A percentile compares a stretch with the other conserved stretches of the same genome.
phyloP scores from a whole-genome alignment of 371 early-diverging fungal species.

The Parasitella parasitica region DNA sequence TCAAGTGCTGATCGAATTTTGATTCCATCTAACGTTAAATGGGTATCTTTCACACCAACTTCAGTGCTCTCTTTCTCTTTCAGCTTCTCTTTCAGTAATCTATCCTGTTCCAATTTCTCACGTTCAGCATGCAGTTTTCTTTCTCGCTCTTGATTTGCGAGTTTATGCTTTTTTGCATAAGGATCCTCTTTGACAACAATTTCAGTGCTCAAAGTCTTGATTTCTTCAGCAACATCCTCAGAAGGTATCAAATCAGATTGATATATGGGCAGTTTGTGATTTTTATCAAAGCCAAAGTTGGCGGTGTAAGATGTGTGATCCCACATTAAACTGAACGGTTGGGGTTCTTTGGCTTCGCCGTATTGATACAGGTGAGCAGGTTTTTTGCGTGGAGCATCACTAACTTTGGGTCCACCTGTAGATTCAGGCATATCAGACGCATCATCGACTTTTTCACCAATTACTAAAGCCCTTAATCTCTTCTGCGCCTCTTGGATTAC shows the following conservation, averaged over 20 bases:
- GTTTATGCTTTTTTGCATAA: not conserved
- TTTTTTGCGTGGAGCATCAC: not conserved
- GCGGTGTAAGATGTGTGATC: slow-evolving; percentile 1
- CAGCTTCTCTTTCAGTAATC: not conserved
- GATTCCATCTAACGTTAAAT: not conserved
- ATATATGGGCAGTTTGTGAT: slow-evolving; percentile 11
- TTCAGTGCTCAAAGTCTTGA: not conserved
- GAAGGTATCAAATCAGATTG: not conserved
- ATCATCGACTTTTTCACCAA: not conserved
- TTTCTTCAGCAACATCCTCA: not conserved
- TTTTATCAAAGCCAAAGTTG: slow-evolving; percentile 22
- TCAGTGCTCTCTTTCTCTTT: not conserved
- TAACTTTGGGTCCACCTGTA: not conserved
- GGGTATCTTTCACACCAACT: not conserved
- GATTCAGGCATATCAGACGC: not conserved
- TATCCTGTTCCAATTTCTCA: not conserved
- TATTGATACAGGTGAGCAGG: slow-evolving; percentile 3
- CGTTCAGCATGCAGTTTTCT: not conserved
- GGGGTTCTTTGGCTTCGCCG: not conserved
- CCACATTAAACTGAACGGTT: slow-evolving; percentile 4
- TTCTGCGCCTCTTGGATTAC: slow-evolving; percentile 17
- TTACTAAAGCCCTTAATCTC: slow-evolving; percentile 1
- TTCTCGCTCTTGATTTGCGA: not conserved
- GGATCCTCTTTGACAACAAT: not conserved
- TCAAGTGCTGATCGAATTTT: not conserved